Evolutionary conservation across 305 asterid species (phyloP), one percentile per base, ranked within the genome.

Genomic region (Striga hermonthica): DNA sequence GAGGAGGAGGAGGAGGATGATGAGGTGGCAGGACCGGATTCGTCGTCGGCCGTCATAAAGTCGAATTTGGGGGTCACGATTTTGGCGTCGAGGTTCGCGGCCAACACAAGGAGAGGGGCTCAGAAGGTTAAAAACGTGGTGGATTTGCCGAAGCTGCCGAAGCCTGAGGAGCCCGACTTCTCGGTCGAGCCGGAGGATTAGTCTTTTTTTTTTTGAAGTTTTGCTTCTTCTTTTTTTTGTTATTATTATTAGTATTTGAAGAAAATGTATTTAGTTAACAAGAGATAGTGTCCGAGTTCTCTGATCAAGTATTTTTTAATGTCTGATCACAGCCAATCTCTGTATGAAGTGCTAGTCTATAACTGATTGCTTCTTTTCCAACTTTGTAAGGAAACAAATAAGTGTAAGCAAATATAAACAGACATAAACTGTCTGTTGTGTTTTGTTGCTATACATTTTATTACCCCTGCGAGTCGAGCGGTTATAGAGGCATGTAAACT

Each of bases 161-260:
- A 89, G 78, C 96, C 96, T 0, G 95, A 86, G 72, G 96, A 89
- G 71, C 96, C 96, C 0, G 95, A 89, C 74, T 91, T 89, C 68
- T 85, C 88, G 7, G 90, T 71, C 15, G 92, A 87, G 70, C 84
- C 82, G 0, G 95, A 88, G 16, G 85, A 88, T 74, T 88, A 88
- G 87, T 36, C 15, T 38, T 37, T n/a, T 15, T 0, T 52, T 52
- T 52, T 54, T 40, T 11, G 9, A 9, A 49, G n/a, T 8, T 36
- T 8, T 5, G 66, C 35, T 10, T 45, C 14, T 45, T 45, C 50
- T 14, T 45, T 64, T 4, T 49, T 54, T n/a, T 38, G 62, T 48
- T n/a, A n/a, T n/a, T n/a, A n/a, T n/a, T n/a, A n/a, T n/a, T n/a
- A n/a, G n/a, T n/a, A n/a, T 52, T 41, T 5, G 37, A 65, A 48